phyloP scores from a whole-genome alignment of 805 yeast species.

The Barnettozyma vustinii region DNA sequence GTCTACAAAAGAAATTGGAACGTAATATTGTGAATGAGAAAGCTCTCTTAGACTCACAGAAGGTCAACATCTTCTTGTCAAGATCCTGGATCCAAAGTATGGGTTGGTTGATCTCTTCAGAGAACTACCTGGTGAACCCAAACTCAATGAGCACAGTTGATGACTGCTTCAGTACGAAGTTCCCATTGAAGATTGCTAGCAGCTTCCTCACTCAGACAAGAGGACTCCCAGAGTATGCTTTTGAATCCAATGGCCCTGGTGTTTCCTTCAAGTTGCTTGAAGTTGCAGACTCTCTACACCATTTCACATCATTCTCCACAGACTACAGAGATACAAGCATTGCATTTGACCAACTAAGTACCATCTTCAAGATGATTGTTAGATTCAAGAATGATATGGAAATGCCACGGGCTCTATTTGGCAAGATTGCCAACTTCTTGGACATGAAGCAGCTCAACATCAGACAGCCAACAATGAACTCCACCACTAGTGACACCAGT shows the following conservation, averaged over 20 bases:
- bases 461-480: slow-evolving; percentile 2
- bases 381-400: slow-evolving; percentile 19
- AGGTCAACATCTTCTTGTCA: slow-evolving; percentile 19
- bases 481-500: not conserved
- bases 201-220: slow-evolving; percentile 15
- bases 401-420: slow-evolving; percentile 13
- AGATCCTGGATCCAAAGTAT: slow-evolving; percentile 23
- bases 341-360: slow-evolving; percentile 17
- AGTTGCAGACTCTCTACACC: slow-evolving; percentile 21
- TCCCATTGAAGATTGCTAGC: slow-evolving; percentile 20
- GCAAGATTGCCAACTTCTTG: slow-evolving; percentile 14
- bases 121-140: slow-evolving; percentile 16
- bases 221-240: slow-evolving; percentile 21
- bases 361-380: slow-evolving; percentile 16
- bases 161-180: slow-evolving; percentile 17
- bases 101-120: slow-evolving; percentile 22
- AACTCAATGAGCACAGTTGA: slow-evolving; percentile 10
- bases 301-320: slow-evolving; percentile 14
- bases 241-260: slow-evolving; percentile 24
- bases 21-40: slow-evolving; percentile 9
- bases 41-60: slow-evolving; percentile 19
- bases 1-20: slow-evolving; percentile 18
- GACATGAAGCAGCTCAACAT: slow-evolving; percentile 9
- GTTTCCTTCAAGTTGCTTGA: slow-evolving; percentile 20
- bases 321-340: slow-evolving; percentile 9